Percentiles rank a stretch among this genome's conserved stretches.
Evolutionary conservation across 2,329 filamentous ascomycete genomes (phyloP).

Genomic region (Exutisphaerella laricina): DNA sequence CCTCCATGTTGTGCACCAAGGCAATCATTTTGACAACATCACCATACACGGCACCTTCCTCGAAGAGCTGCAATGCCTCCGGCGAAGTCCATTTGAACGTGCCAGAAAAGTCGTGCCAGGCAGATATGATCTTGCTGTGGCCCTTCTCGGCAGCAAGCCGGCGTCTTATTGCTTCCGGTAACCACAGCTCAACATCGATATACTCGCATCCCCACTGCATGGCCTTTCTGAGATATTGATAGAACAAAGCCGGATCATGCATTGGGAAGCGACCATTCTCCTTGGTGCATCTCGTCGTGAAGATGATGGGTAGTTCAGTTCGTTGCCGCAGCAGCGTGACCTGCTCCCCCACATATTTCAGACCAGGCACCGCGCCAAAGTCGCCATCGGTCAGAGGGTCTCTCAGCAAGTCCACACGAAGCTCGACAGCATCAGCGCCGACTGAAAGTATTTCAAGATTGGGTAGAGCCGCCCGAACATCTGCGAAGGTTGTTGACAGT

Average conservation of each 20-base stretch:
- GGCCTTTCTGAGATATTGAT: slow-evolving; percentile 73
- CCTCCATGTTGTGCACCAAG: slow-evolving; percentile 72
- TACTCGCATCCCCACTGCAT: slow-evolving; percentile 89
- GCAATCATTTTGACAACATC: slow-evolving; percentile 79
- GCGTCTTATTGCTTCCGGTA: slow-evolving; percentile 68
- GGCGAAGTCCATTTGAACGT: slow-evolving; percentile 76
- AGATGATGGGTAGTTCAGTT: slow-evolving; percentile 84
- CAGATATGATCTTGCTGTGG: slow-evolving; percentile 82
- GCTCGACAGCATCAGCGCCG: slow-evolving; percentile 77
- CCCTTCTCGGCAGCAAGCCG: slow-evolving; percentile 64
- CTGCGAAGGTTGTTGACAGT: slow-evolving; percentile 82
- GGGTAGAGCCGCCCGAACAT: slow-evolving; percentile 73
- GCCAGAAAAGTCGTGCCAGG: slow-evolving; percentile 83
- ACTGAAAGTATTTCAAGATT: slow-evolving; percentile 85
- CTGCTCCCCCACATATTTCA: slow-evolving; percentile 81
- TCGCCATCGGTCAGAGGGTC: slow-evolving; percentile 61
- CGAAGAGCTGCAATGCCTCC: slow-evolving; percentile 66
- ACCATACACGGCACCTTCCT: slow-evolving; percentile 65
- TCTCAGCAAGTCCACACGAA: slow-evolving; percentile 74
- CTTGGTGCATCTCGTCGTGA: slow-evolving; percentile 73
- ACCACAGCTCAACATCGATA: slow-evolving; percentile 82
- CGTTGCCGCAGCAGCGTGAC: slow-evolving; percentile 77
- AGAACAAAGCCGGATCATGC: slow-evolving; percentile 69
- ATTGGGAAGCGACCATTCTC: slow-evolving; percentile 84
- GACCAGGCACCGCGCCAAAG: slow-evolving; percentile 63